Evolutionary conservation across 2,329 filamentous ascomycete genomes (phyloP), one percentile per base, ranked within the genome.

Genomic region (Pyrenophora teres): DNA sequence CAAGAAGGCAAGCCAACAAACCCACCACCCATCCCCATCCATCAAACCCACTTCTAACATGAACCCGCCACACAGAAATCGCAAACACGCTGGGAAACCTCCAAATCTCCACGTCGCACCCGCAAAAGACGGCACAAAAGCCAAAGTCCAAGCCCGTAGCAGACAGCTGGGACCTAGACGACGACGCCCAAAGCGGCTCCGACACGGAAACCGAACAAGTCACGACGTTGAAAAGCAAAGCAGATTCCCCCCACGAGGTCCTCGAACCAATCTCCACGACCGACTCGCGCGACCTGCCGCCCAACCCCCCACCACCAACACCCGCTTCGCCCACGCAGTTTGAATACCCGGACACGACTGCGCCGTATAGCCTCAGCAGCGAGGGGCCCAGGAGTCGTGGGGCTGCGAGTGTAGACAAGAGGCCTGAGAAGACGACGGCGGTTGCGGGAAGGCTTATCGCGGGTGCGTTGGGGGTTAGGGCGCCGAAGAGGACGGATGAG

Each of bases 401-500:
- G 61, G 49, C 67, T 53, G 53, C 45, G 49, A 51, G 62, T 13
- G 59, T 65, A 25, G 68, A 65, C 12, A 63, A 63, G 63, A 78
- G 89, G 33, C 93, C 92, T 0, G 92, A 96, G 76, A 99, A 96
- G 80, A 95, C 92, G 56, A 95, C 95, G 55, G 90, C 92, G 0
- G 91, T 96, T 33, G 94, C 94, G 4, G 84, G 89, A 56, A 81
- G 94, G 52, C 82, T 99, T 83, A 97, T 99, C 71, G 92, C 91
- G 0, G 89, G 89, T 3, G 92, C 90, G 0, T 77, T 97, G 60
- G 94, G 94, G 0, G 83, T 97, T 47, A 85, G 87, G 67, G 85
- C 87, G 30, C 90, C 91, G 27, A 88, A 85, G 77, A 83, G 87
- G 72, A 97, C 91, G 1, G 91, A 95, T 57, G 92, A 97, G 76